These are phyloP conservation scores for Aspergillus sp. DNA, from an alignment of 2,329 filamentous ascomycete species.

Conservation along the genomic window DNA sequence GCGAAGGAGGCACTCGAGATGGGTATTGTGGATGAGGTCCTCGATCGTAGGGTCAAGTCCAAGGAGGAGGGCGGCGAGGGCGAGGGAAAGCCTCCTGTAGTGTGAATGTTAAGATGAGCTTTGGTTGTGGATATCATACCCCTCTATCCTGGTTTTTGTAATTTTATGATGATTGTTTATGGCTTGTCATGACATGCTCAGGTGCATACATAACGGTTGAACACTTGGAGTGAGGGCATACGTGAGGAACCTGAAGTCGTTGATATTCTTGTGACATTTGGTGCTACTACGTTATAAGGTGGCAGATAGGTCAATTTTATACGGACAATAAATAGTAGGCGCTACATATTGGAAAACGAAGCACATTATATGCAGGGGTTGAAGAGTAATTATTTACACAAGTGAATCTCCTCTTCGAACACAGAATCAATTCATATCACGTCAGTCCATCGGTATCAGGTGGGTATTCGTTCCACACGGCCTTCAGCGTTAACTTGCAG, in stretches of 20 bases:
- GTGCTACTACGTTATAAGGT: too few species aligned
- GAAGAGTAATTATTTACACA: too few species aligned
- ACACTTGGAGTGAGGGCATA: too few species aligned
- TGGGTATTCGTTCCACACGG: conserved; percentile 29
- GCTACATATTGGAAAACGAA: too few species aligned
- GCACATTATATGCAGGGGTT: not conserved
- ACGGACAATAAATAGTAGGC: too few species aligned
- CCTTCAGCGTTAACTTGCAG: conserved; percentile 35
- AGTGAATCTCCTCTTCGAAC: not conserved
- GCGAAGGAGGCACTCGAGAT: conserved; percentile 84
- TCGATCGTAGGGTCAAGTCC: conserved; percentile 49
- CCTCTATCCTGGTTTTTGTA: conserved; percentile 9
- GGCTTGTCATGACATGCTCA: not conserved
- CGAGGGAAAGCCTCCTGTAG: conserved; percentile 21
- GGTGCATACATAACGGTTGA: too few species aligned
- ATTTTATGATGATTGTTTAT: conserved; percentile 8
- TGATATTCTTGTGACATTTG: too few species aligned
- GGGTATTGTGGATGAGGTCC: conserved; percentile 87
- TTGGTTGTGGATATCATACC: conserved; percentile 1
- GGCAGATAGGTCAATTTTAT: too few species aligned
- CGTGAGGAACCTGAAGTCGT: too few species aligned
- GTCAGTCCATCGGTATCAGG: conserved; percentile 9
- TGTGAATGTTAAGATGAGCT: conserved; percentile 6
- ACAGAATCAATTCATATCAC: too few species aligned
- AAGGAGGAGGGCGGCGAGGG: conserved; percentile 22